These are phyloP conservation scores for Phaeolepiota aurea DNA, from an alignment of 768 basidiomycete genomes.

Conservation along the genomic window DNA sequence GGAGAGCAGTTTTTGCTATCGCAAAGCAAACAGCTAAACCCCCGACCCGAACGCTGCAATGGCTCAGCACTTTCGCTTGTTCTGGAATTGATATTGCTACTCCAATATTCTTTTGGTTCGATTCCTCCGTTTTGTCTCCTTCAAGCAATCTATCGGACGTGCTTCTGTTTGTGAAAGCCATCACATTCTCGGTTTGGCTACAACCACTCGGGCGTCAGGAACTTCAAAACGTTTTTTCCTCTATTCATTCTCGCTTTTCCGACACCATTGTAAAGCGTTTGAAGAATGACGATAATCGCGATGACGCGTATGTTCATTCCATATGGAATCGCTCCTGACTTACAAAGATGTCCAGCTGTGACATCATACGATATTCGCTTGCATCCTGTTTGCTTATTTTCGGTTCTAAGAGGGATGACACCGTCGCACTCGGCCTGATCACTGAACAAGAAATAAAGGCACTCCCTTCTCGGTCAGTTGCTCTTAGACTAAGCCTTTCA, in stretches of 20 bases:
- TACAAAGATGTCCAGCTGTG: slow-evolving; percentile 19
- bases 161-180: slow-evolving; percentile 41
- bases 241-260: slow-evolving; percentile 36
- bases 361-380: slow-evolving; percentile 55
- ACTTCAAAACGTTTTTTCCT: slow-evolving; percentile 40
- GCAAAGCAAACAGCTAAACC: slow-evolving; percentile 34
- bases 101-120: slow-evolving; percentile 39
- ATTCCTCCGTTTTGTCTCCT: slow-evolving; percentile 27
- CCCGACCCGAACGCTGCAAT: slow-evolving; percentile 40
- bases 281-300: slow-evolving; percentile 15
- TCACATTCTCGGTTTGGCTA: slow-evolving; percentile 54
- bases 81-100: slow-evolving; percentile 61
- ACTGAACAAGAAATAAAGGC: slow-evolving; percentile 34
- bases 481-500: slow-evolving; percentile 1
- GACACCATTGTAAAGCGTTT: slow-evolving; percentile 29
- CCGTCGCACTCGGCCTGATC: slow-evolving; percentile 40
- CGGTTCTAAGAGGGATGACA: slow-evolving; percentile 49
- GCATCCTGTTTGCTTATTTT: slow-evolving; percentile 55
- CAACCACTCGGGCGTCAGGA: slow-evolving; percentile 51
- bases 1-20: slow-evolving; percentile 37
- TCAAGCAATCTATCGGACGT: slow-evolving; percentile 30
- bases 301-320: slow-evolving; percentile 29
- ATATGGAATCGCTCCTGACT: background rate
- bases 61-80: slow-evolving; percentile 52
- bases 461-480: slow-evolving; percentile 47